phyloP scores from a whole-genome alignment of 2,329 filamentous ascomycete genomes.

The Chalaropsis ovoidea region DNA sequence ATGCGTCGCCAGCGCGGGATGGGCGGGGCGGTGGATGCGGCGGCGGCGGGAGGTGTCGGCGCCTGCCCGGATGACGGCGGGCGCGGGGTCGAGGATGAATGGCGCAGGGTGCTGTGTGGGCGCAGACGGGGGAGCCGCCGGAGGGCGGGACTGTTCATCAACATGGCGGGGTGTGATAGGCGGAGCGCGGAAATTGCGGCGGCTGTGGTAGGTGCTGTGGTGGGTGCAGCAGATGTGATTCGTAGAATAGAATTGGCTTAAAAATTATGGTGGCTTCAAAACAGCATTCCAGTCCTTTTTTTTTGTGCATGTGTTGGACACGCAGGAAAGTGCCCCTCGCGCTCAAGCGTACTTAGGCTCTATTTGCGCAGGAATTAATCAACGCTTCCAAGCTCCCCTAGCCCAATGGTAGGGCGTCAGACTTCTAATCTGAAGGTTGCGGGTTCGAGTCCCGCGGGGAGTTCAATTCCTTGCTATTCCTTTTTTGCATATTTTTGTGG shows the following conservation, averaged over 20 bases:
- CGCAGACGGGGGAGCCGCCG: not conserved
- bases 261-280: too few species aligned
- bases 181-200: not conserved
- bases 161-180: not conserved
- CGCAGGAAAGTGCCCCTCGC: too few species aligned
- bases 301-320: too few species aligned
- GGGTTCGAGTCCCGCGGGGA: conserved; percentile 26
- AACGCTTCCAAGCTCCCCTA: conserved; percentile 22
- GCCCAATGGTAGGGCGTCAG: conserved; percentile 26
- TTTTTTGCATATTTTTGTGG: not conserved
- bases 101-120: not conserved
- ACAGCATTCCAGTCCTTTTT: too few species aligned
- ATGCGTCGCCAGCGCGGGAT: conserved; percentile 15
- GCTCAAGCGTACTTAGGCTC: not conserved
- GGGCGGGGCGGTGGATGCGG: not conserved
- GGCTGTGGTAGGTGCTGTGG: not conserved
- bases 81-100: conserved; percentile 11
- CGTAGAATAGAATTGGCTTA: not conserved
- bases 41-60: not conserved
- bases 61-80: not conserved
- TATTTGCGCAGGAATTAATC: not conserved
- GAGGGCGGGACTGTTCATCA: not conserved
- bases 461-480: not conserved
- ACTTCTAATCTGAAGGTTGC: conserved; percentile 27
- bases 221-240: not conserved